Evolutionary conservation across 1,139 yeast species (phyloP).

Genomic region (Debaryomyces subglobosus): DNA sequence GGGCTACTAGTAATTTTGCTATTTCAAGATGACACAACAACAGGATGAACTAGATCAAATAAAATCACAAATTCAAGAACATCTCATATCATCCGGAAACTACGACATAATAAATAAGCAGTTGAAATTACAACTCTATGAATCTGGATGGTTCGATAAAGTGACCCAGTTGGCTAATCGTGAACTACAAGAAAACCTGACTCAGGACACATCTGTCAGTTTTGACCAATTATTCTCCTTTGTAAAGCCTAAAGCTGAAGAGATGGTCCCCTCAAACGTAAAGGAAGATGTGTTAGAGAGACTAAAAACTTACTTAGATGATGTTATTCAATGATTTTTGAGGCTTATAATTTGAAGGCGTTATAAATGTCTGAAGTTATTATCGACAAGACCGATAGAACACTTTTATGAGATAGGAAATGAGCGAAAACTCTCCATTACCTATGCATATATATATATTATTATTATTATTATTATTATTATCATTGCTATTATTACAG

Average conservation of each 20-base stretch:
- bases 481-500: too few species aligned
- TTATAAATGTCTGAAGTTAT: neutral
- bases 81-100: constrained; percentile 76
- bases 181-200: constrained; percentile 35
- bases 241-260: constrained; percentile 66
- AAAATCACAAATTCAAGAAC: constrained; percentile 67
- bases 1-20: neutral
- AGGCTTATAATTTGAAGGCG: neutral
- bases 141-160: constrained; percentile 86
- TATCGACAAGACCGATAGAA: neutral
- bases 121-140: constrained; percentile 65
- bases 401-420: neutral
- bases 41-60: constrained; percentile 52
- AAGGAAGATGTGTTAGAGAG: constrained; percentile 59
- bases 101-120: constrained; percentile 68
- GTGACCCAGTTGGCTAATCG: constrained; percentile 59
- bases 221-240: constrained; percentile 56
- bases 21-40: constrained; percentile 30
- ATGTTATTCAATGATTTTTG: constrained; percentile 36
- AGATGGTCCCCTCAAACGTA: constrained; percentile 69
- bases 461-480: too few species aligned
- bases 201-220: constrained; percentile 43
- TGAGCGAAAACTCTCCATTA: neutral
- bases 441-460: neutral
- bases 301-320: constrained; percentile 66